Conservation (phyloP, 208 protist species). For the Trypanosoma brucei region DNA sequence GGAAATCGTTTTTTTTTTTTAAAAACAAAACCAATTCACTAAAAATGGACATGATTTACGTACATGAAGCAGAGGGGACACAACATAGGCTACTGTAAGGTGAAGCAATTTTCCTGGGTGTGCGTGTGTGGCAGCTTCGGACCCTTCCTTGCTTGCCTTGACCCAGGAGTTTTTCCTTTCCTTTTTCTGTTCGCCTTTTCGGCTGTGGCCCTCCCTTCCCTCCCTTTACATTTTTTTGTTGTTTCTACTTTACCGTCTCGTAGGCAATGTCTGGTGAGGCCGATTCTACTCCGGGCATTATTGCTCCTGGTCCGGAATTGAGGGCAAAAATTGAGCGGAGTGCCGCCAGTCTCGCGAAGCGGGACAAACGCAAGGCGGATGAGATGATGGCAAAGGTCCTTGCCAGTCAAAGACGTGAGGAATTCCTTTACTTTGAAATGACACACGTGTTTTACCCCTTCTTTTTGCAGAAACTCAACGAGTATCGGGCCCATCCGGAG, state of each 20-base stretch:
- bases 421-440: slow-evolving; percentile 75
- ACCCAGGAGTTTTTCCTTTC: no score
- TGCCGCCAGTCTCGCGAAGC: slow-evolving; percentile 59
- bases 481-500: slow-evolving; percentile 76
- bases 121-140: no score
- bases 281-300: slow-evolving; percentile 55
- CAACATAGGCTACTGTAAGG: no score
- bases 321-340: slow-evolving; percentile 68
- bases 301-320: slow-evolving; percentile 80
- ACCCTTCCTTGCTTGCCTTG: no score
- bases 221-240: not conserved
- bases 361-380: slow-evolving; percentile 71
- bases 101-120: no score
- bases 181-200: slow-evolving; percentile 1
- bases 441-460: slow-evolving; percentile 89
- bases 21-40: no score
- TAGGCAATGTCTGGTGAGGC: slow-evolving; percentile 33
- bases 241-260: not conserved
- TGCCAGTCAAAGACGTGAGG: slow-evolving; percentile 60
- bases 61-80: no score
- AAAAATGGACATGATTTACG: no score
- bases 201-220: slow-evolving; percentile 11
- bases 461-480: slow-evolving; percentile 79
- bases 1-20: no score
- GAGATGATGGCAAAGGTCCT: slow-evolving; percentile 82